Evolutionary conservation across 2,329 filamentous ascomycete species (phyloP).

Genomic region (Colletotrichum abscissum): DNA sequence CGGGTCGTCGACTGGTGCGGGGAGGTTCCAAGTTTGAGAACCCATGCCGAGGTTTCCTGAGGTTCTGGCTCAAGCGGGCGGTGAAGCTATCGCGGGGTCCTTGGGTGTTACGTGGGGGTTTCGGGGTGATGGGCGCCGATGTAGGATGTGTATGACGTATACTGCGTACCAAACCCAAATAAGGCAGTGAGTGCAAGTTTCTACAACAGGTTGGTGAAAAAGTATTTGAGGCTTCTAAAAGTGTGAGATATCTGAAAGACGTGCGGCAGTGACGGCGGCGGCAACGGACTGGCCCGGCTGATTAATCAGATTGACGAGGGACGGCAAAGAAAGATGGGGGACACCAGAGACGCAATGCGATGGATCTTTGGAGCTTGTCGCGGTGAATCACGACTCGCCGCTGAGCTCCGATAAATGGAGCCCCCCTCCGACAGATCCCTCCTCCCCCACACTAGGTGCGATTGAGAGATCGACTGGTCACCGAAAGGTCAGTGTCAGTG

Average conservation of each 20-base stretch:
- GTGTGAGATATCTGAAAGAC: not conserved
- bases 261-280: not conserved
- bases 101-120: not conserved
- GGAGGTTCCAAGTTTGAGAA: slow-evolving; percentile 52
- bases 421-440: slow-evolving; percentile 22
- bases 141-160: not conserved
- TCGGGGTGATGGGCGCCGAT: not conserved
- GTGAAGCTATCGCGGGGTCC: slow-evolving; percentile 30
- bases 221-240: not conserved
- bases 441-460: not conserved
- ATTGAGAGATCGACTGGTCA: slow-evolving; percentile 15
- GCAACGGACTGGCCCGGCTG: slow-evolving; percentile 20
- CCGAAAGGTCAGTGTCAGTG: not conserved
- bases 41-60: slow-evolving; percentile 29
- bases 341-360: slow-evolving; percentile 7
- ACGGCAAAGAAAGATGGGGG: slow-evolving; percentile 8
- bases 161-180: not conserved
- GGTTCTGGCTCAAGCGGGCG: not conserved
- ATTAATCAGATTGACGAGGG: slow-evolving; percentile 30
- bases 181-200: not conserved
- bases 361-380: slow-evolving; percentile 20
- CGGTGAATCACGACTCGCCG: slow-evolving; percentile 30
- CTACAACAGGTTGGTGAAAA: not conserved
- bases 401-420: slow-evolving; percentile 34
- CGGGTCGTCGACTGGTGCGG: slow-evolving; percentile 56